Evolutionary conservation across 75 land plant genomes (phyloP).

Genomic region (Picea sitchensis): DNA sequence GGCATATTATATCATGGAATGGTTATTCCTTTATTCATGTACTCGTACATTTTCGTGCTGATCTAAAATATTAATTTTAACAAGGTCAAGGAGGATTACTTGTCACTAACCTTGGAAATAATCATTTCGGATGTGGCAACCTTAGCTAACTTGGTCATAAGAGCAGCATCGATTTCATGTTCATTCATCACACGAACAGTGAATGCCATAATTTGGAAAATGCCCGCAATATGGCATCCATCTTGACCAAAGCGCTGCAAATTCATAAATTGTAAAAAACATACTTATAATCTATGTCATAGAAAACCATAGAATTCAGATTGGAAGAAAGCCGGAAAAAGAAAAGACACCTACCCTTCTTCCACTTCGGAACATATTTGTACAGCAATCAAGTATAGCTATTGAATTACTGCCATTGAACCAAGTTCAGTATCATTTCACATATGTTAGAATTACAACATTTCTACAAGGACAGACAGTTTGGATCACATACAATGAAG

Average conservation of each 20-base stretch:
- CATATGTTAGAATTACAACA: background rate
- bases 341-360: constrained; percentile 45
- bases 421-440: background rate
- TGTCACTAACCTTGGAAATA: constrained; percentile 65
- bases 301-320: constrained; percentile 2
- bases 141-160: constrained; percentile 74
- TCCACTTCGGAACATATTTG: constrained; percentile 60
- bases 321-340: background rate
- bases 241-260: constrained; percentile 64
- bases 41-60: background rate
- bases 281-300: constrained; percentile 8
- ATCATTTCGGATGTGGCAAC: constrained; percentile 74
- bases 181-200: constrained; percentile 66
- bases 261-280: background rate
- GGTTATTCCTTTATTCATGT: background rate
- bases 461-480: background rate
- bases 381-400: constrained; percentile 85
- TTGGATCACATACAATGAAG: constrained; percentile 42
- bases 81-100: background rate
- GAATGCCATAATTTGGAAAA: constrained; percentile 83
- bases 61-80: background rate
- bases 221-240: constrained; percentile 63
- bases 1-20: background rate
- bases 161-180: constrained; percentile 56
- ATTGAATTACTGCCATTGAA: constrained; percentile 61